phyloP scores from a whole-genome alignment of 2,329 filamentous ascomycete species.

The Atkinsonella texensis region DNA sequence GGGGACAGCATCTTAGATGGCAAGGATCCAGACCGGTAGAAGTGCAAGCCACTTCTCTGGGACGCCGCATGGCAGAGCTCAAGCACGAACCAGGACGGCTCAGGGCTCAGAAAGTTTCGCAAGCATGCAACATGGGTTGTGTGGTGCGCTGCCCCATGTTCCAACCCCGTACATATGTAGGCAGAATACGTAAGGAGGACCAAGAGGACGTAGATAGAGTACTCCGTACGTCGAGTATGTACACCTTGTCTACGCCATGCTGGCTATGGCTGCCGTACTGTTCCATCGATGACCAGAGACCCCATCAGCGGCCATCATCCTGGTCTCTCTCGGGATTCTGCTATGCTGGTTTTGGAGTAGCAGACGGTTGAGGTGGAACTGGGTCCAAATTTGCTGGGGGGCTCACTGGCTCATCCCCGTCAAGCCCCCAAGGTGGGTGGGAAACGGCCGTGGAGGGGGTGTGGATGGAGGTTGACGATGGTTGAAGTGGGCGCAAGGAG shows the following conservation, averaged over 20 bases:
- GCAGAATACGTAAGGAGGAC: no score
- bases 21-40: conserved; percentile 3
- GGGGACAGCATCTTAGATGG: conserved; percentile 2
- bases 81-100: conserved; percentile 1
- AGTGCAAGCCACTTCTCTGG: conserved; percentile 4
- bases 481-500: neutral
- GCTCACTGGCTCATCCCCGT: neutral
- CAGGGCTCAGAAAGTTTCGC: neutral
- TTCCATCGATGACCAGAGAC: neutral
- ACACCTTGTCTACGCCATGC: no score
- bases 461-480: neutral
- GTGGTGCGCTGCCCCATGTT: neutral
- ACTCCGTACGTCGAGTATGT: no score
- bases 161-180: neutral
- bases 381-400: conserved; percentile 2
- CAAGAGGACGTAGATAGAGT: no score
- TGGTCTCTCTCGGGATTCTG: conserved; percentile 2
- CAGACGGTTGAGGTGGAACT: conserved; percentile 6
- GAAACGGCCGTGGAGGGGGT: neutral
- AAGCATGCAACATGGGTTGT: neutral
- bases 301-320: conserved; percentile 1
- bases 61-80: neutral
- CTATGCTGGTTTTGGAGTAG: conserved; percentile 5
- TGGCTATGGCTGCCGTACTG: neutral
- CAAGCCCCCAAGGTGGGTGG: neutral